Conservation (phyloP, 2,329 filamentous ascomycete genomes). For the Xylariales sp. region DNA sequence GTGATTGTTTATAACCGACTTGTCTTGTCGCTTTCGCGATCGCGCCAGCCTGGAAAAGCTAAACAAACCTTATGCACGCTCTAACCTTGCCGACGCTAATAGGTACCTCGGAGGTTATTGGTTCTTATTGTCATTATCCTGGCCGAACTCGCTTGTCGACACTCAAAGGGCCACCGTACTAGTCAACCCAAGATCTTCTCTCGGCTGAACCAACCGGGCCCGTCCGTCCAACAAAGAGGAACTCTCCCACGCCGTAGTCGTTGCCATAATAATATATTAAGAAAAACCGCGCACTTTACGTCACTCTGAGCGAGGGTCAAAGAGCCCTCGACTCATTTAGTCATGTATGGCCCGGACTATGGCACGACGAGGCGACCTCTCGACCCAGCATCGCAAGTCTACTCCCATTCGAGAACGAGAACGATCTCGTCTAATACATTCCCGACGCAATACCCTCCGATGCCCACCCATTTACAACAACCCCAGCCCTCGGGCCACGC, state of each 20-base stretch:
- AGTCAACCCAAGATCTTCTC: conserved; percentile 3
- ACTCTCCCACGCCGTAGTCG: not conserved
- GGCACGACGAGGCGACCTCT: conserved; percentile 47
- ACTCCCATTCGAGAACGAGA: conserved; percentile 66
- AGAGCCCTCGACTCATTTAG: conserved; percentile 30
- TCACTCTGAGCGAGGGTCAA: conserved; percentile 32
- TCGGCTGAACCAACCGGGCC: conserved; percentile 1
- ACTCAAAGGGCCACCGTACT: not conserved
- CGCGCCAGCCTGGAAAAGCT: conserved; percentile 3
- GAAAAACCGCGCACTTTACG: conserved; percentile 17
- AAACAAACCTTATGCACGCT: conserved; percentile 10
- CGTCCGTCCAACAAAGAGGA: conserved; percentile 24
- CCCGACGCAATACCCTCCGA: conserved; percentile 48
- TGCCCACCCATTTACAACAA: conserved; percentile 52
- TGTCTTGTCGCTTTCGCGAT: not conserved
- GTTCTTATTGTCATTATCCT: conserved; percentile 2
- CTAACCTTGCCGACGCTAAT: conserved; percentile 16
- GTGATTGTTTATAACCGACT: conserved; percentile 8
- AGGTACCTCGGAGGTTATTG: conserved; percentile 21
- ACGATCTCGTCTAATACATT: conserved; percentile 68
- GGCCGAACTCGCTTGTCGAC: conserved; percentile 17
- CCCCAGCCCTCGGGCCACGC: conserved; percentile 53
- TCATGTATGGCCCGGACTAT: conserved; percentile 50
- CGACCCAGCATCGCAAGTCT: conserved; percentile 51
- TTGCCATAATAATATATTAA: not conserved